Conservation (phyloP, 148 eudicot species). For the Chenopodium quinoa region DNA sequence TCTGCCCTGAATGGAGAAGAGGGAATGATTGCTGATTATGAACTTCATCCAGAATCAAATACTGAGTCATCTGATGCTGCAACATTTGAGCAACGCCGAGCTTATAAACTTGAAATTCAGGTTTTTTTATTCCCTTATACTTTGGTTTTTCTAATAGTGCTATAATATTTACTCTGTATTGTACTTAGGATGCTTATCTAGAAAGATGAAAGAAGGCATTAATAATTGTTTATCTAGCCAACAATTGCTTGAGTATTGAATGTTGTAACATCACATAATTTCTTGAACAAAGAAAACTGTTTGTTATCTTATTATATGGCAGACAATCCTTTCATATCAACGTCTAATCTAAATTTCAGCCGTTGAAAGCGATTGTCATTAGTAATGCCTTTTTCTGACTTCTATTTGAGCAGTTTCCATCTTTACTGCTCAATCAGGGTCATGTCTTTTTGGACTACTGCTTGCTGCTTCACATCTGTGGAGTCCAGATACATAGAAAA, state of each 20-base stretch:
- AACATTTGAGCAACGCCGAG: constrained; percentile 90
- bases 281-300: not conserved
- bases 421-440: too few relatives aligned
- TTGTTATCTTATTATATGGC: not conserved
- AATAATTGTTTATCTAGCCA: not conserved
- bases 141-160: not conserved
- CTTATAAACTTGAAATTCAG: constrained; percentile 90
- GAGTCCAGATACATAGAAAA: not conserved
- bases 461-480: too few relatives aligned
- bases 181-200: not conserved
- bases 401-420: not conserved
- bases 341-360: not conserved
- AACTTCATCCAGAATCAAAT: constrained; percentile 61
- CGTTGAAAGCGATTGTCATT: not conserved
- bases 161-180: not conserved
- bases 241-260: not conserved
- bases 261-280: not conserved
- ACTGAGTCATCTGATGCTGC: constrained; percentile 83
- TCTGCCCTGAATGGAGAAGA: constrained; percentile 59
- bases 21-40: constrained; percentile 54
- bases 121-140: constrained; percentile 29
- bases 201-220: not conserved
- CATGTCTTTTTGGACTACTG: not conserved
- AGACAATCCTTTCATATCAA: not conserved
- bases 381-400: not conserved